Percentiles rank a stretch among this genome's conserved stretches.
These are phyloP conservation scores for Myrica gale DNA, from an alignment of 306 rosid species.

Conservation along the genomic window DNA sequence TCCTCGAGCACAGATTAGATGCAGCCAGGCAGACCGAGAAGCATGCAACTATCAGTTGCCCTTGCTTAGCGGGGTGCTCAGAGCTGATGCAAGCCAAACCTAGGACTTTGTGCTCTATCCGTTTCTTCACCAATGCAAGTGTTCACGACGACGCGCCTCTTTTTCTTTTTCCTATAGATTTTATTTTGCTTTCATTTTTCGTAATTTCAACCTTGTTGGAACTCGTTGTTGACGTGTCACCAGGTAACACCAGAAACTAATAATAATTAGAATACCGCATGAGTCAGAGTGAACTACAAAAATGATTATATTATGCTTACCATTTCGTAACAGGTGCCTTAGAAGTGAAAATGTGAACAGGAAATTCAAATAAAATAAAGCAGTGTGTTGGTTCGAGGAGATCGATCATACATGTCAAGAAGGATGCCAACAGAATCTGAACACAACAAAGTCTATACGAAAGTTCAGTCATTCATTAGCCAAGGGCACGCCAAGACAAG, in stretches of 20 bases:
- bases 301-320: not conserved
- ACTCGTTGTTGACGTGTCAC: not conserved
- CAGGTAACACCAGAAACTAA: not conserved
- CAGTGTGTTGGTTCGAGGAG: not conserved
- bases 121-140: too few species aligned
- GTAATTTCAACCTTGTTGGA: not conserved
- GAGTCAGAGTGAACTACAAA: not conserved
- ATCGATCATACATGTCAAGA: not conserved
- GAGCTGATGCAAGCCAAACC: too few species aligned
- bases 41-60: too few species aligned
- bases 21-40: too few species aligned
- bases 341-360: not conserved
- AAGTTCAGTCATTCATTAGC: not conserved
- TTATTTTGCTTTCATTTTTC: not conserved
- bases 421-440: not conserved
- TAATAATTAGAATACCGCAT: not conserved
- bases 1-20: too few species aligned
- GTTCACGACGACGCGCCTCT: too few species aligned
- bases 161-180: not conserved
- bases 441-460: too few species aligned
- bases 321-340: not conserved
- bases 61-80: too few species aligned
- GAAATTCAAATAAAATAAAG: not conserved
- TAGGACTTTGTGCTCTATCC: too few species aligned
- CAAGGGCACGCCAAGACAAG: not conserved